Base-by-base conservation (phyloP, 2,329 filamentous ascomycete species). In the Domatiomyces globalis region DNA sequence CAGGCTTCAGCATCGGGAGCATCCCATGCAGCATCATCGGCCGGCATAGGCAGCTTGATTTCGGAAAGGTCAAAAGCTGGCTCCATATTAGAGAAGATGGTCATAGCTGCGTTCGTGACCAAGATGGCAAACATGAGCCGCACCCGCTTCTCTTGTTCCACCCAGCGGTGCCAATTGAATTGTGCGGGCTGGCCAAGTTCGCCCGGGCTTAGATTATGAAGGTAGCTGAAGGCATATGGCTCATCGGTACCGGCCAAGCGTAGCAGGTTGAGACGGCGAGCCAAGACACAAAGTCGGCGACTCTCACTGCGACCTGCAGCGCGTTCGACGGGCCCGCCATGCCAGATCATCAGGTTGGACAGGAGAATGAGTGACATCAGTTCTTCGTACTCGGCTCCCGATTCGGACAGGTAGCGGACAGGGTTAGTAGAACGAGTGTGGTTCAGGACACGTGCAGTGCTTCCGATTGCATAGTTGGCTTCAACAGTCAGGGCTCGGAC, bases 21-120 rank as follows among this genome's bases (percentile, higher is more conserved):
- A 58, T 87, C 83, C 83, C 84, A 87, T 2, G 80, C 79, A 15
- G 80, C 81, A 64, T 87, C 84, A 59, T 87, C 83, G 12, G 78
- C 76, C 7, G 84, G 84, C 5, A 88, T 68, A n/a, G 83, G 81
- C 39, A 87, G 65, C 27, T 73, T 72, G 48, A 87, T 73, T 58
- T 86, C 82, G 33, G 80, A 72, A 7, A 74, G 68, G 53, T 85
- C 78, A 43, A 87, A 78, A 45, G 78, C 72, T 12, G 82, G 76
- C 8, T 73, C 66, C n/a, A 69, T 68, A 63, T 87, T 87, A 73
- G 86, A 87, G 63, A 81, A 87, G 18, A 87, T 75, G 17, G 78
- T 78, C 62, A 83, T 75, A 9, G 81, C 78, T 15, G 76, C 72
- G 61, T 87, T 83, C 33, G 76, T 71, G 17, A 85, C 67, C 61